phyloP scores from a whole-genome alignment of 2,329 filamentous ascomycete genomes.

The Cyclaneusma minus region DNA sequence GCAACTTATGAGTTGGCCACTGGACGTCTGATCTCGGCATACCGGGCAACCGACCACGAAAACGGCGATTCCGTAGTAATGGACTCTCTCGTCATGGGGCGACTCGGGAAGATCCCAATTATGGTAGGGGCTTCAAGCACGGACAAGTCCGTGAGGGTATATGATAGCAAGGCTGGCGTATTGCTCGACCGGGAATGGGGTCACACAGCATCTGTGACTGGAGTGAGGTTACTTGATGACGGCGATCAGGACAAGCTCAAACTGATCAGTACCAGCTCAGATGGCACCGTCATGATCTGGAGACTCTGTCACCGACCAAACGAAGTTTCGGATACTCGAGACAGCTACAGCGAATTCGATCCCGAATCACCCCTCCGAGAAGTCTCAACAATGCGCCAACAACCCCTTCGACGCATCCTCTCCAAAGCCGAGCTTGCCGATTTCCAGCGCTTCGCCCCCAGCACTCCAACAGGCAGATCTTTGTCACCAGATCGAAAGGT shows the following conservation, averaged over 20 bases:
- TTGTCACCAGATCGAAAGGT: conserved; percentile 42
- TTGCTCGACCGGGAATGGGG: conserved; percentile 86
- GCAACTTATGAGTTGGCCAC: conserved; percentile 47
- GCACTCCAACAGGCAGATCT: conserved; percentile 25
- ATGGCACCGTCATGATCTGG: conserved; percentile 75
- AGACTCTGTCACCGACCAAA: conserved; percentile 13
- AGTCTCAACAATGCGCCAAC: conserved; percentile 38
- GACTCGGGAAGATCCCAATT: conserved; percentile 40
- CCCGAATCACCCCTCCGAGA: conserved; percentile 28
- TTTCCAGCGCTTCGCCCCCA: conserved; percentile 41
- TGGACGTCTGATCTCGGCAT: conserved; percentile 54
- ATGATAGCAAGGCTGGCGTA: conserved; percentile 60
- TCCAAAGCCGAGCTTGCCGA: conserved; percentile 79
- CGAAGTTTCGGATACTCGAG: conserved; percentile 8
- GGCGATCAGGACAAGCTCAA: conserved; percentile 37
- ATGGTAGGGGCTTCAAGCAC: conserved; percentile 83
- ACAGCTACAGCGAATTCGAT: conserved; percentile 12
- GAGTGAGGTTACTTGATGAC: conserved; percentile 53
- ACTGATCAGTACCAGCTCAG: conserved; percentile 60
- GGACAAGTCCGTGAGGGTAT: conserved; percentile 88
- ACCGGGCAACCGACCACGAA: conserved; percentile 72
- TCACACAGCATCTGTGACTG: conserved; percentile 86
- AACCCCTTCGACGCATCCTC: conserved; percentile 69
- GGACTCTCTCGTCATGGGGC: conserved; percentile 56
- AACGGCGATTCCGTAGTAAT: conserved; percentile 70